These are phyloP conservation scores for Goffeauzyma gilvescens DNA, from an alignment of 768 basidiomycete species.

Conservation along the genomic window DNA sequence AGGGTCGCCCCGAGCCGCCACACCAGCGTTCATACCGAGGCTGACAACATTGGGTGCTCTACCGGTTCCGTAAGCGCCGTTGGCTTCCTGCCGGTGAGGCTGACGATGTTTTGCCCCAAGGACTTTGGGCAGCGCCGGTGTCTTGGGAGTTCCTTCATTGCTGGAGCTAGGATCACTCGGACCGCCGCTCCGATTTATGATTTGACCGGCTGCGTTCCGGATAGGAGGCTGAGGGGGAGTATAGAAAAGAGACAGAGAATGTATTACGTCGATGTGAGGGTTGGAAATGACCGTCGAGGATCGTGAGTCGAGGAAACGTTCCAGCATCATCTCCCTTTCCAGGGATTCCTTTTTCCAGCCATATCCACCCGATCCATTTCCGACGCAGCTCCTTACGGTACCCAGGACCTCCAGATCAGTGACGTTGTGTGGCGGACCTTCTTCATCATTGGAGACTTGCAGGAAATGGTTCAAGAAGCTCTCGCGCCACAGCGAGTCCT, in stretches of 20 bases:
- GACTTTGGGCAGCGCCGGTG: neutral
- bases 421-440: neutral
- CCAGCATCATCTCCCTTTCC: constrained; percentile 22
- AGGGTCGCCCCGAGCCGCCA: constrained; percentile 22
- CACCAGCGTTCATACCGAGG: constrained; percentile 17
- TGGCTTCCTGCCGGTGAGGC: constrained; percentile 1
- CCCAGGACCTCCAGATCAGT: constrained; percentile 1
- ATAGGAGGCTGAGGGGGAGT: constrained; percentile 11
- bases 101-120: constrained; percentile 7
- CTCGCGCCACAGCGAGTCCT: constrained; percentile 23
- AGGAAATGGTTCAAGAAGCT: constrained; percentile 24
- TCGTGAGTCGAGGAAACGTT: constrained; percentile 23
- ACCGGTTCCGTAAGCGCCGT: neutral
- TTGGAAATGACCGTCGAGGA: constrained; percentile 13
- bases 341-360: constrained; percentile 25
- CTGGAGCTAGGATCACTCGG: too few species aligned
- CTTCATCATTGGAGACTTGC: neutral
- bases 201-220: too few species aligned
- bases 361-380: constrained; percentile 7
- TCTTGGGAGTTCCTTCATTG: neutral
- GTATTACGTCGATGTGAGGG: constrained; percentile 19
- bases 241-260: constrained; percentile 23
- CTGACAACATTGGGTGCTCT: constrained; percentile 19
- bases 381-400: constrained; percentile 4
- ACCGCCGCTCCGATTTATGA: too few species aligned